A percentile compares a stretch with the other conserved stretches of the same genome.
Conservation (phyloP, 2,329 filamentous ascomycete species). For the Penicillium digitatum region DNA sequence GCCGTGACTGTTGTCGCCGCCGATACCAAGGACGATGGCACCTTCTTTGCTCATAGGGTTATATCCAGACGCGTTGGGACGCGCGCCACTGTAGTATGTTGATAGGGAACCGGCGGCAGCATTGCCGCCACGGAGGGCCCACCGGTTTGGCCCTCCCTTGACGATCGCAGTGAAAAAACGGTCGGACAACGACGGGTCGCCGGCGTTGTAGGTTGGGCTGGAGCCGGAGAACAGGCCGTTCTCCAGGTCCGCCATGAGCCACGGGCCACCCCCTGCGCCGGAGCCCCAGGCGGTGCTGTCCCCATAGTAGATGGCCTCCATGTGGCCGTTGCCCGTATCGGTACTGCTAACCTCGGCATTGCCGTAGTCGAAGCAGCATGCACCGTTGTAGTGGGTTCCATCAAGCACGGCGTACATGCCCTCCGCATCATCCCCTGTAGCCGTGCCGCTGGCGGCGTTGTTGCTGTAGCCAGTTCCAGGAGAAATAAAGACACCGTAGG, state of each 20-base stretch:
- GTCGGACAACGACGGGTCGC: conserved; percentile 50
- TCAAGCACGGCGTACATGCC: conserved; percentile 37
- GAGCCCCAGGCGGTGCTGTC: conserved; percentile 53
- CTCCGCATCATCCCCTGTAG: conserved; percentile 51
- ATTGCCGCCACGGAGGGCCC: conserved; percentile 59
- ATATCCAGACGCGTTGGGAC: conserved; percentile 54
- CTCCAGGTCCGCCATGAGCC: conserved; percentile 67
- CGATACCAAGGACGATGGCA: conserved; percentile 65
- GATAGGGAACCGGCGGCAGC: conserved; percentile 53
- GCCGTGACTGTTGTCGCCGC: conserved; percentile 60
- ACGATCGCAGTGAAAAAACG: conserved; percentile 57
- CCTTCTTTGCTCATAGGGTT: conserved; percentile 63
- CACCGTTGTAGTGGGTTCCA: conserved; percentile 34
- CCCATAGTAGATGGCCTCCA: conserved; percentile 67
- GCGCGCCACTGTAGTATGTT: conserved; percentile 57
- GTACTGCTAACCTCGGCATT: conserved; percentile 52
- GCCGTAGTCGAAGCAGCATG: conserved; percentile 53
- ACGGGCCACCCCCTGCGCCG: conserved; percentile 58
- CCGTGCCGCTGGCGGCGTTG: conserved; percentile 51
- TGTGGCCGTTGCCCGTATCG: conserved; percentile 60
- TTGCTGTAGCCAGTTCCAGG: conserved; percentile 63
- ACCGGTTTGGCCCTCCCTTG: conserved; percentile 55
- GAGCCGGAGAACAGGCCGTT: conserved; percentile 61
- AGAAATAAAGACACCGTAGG: conserved; percentile 60
- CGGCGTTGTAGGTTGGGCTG: conserved; percentile 47